These are phyloP conservation scores for Oryza nivara DNA, from an alignment of 176 grass and related monocot species.

Conservation along the genomic window DNA sequence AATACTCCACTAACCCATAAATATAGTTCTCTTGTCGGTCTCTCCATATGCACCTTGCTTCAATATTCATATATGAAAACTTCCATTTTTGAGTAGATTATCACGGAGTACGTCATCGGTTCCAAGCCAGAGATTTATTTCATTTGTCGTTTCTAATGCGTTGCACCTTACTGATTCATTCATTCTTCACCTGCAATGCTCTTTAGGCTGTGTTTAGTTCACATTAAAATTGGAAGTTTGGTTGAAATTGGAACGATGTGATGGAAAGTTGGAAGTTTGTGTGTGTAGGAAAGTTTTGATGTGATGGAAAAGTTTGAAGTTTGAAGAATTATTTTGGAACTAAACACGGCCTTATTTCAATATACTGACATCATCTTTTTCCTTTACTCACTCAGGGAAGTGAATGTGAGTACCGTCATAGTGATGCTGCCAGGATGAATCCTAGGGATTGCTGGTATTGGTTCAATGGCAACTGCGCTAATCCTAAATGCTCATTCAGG, in stretches of 20 bases:
- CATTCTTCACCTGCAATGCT: neutral
- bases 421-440: conserved; percentile 68
- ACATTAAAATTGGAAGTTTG: too few species aligned
- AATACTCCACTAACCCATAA: neutral
- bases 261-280: too few species aligned
- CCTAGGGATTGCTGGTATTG: conserved; percentile 79
- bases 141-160: neutral
- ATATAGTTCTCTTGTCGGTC: neutral
- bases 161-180: too few species aligned
- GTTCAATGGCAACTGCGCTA: conserved; percentile 66
- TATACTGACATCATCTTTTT: conserved; percentile 17
- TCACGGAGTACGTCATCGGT: neutral
- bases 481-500: conserved; percentile 70
- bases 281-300: too few species aligned
- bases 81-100: neutral
- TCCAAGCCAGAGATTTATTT: neutral
- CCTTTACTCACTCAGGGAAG: conserved; percentile 46
- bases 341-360: neutral
- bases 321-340: too few species aligned
- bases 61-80: neutral
- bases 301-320: too few species aligned
- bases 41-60: neutral
- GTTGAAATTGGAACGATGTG: too few species aligned
- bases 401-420: conserved; percentile 69
- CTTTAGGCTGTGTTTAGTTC: neutral